A percentile compares a stretch with the other conserved stretches of the same genome.
These are phyloP conservation scores for Pichia sp. DNA, from an alignment of 1,139 yeast species.

Conservation along the genomic window DNA sequence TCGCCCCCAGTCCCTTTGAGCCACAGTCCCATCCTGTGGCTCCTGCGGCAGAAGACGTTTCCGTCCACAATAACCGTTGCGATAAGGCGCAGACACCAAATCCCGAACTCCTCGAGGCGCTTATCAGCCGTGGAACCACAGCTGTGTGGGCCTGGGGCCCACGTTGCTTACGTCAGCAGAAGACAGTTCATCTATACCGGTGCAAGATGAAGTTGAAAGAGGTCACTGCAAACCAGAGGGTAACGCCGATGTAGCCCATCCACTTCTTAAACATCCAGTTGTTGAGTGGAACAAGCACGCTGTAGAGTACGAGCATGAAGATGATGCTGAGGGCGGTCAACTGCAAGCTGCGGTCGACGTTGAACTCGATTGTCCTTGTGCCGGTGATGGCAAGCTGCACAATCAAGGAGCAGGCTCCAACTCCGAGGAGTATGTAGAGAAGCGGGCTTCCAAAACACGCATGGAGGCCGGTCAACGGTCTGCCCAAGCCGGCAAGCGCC, in stretches of 20 bases:
- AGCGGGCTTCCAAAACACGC: constrained; percentile 60
- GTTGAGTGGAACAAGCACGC: constrained; percentile 35
- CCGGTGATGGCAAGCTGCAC: constrained; percentile 26
- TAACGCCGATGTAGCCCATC: constrained; percentile 33
- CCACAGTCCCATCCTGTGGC: background rate
- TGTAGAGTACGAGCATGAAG: constrained; percentile 27
- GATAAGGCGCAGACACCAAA: background rate
- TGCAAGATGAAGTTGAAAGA: constrained; percentile 10
- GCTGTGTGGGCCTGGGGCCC: background rate
- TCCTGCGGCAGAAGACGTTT: background rate
- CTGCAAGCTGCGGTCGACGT: constrained; percentile 28
- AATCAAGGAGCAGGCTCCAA: constrained; percentile 38
- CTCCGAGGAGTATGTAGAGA: constrained; percentile 44
- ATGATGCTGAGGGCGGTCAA: constrained; percentile 37
- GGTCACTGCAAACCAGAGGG: constrained; percentile 33
- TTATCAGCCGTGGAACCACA: background rate
- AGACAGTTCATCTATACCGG: constrained; percentile 1
- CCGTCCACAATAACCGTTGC: background rate
- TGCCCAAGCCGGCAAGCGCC: constrained; percentile 49
- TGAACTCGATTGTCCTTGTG: constrained; percentile 21
- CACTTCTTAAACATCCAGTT: constrained; percentile 42
- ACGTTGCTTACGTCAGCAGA: background rate
- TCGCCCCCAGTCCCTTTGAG: background rate
- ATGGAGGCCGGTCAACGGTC: constrained; percentile 53
- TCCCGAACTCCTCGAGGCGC: background rate